Evolutionary conservation across 495 filamentous ascomycete species (phyloP).

Genomic region (Stereocaulon alpinum): DNA sequence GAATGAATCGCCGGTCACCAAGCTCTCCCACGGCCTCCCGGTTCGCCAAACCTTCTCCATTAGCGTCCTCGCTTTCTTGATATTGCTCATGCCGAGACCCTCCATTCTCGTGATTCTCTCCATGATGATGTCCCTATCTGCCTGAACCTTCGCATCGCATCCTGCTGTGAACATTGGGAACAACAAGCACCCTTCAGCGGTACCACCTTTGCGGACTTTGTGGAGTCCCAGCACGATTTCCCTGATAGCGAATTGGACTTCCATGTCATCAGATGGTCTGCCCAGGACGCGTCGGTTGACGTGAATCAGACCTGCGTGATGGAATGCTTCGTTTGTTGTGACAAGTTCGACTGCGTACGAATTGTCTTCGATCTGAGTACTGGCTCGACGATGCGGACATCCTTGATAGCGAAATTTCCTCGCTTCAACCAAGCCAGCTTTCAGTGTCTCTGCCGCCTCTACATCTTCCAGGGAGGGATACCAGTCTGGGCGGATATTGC

Average conservation of each 20-base stretch:
- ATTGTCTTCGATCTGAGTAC: conserved; percentile 20
- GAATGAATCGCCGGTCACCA: conserved; percentile 12
- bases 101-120: conserved; percentile 61
- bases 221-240: conserved; percentile 51
- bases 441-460: conserved; percentile 44
- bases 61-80: conserved; percentile 46
- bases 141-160: conserved; percentile 52
- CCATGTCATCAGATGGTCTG: conserved; percentile 40
- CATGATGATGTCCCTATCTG: conserved; percentile 50
- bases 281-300: conserved; percentile 64
- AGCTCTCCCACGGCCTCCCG: conserved; percentile 26
- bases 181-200: conserved; percentile 64
- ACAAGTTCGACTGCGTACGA: conserved; percentile 51
- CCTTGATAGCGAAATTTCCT: conserved; percentile 29
- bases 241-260: conserved; percentile 54
- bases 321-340: conserved; percentile 72
- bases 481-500: conserved; percentile 47
- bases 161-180: conserved; percentile 83
- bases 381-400: conserved; percentile 31
- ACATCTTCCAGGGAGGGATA: conserved; percentile 43
- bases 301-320: conserved; percentile 70
- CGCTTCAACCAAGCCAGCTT: conserved; percentile 41
- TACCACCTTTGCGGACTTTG: conserved; percentile 54
- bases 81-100: conserved; percentile 67
- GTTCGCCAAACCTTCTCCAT: conserved; percentile 61